Base-by-base conservation (phyloP, 148 eudicot genomes). In the Dysphania ambrosioides region DNA sequence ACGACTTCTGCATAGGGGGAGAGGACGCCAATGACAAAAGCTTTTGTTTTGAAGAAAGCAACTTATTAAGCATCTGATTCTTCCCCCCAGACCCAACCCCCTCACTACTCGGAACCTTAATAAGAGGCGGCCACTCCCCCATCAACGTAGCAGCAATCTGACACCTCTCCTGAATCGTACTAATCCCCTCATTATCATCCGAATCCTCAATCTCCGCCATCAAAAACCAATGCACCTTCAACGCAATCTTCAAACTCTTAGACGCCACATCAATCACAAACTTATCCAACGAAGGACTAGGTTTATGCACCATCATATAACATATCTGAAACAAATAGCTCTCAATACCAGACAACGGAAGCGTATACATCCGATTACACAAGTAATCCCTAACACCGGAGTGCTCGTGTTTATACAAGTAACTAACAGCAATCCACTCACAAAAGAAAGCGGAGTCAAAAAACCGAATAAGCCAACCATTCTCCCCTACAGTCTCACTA, bases 351-450 rank as follows among this genome's bases (percentile, higher is more conserved):
- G 96, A 87, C 42, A 94, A 78, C 3, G 98, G 98, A 47, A 94
- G 82, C 38, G 97, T 90, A 77, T 94, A 94, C 98, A 94, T 94
- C 74, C 98, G 82, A 73, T 94, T 94, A 77, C 98, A 94, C 76
- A 94, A 76, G 77, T 94, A 94, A 70, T 94, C 98, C 70, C 98
- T 77, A 23, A 94, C 98, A 8, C 98, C 98, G 0, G 97, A 71
- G 42, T 94, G 98, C 58, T 90, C 91, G 83, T 94, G 98, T 86
- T 94, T 94, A 78, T 94, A 94, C 60, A 94, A 81, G 82, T 94
- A 94, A 83, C 98, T 90, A 70, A 94, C 98, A 57, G 98, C 98
- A 84, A 94, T 94, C 98, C 98, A 94, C 84, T 94, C 98, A 80
- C 98, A 94, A 77, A 94, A 94, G 75, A 94, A 94, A 0, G 98